These are phyloP conservation scores for Boletus vinaceobasis DNA, from an alignment of 768 basidiomycete species.

Conservation along the genomic window DNA sequence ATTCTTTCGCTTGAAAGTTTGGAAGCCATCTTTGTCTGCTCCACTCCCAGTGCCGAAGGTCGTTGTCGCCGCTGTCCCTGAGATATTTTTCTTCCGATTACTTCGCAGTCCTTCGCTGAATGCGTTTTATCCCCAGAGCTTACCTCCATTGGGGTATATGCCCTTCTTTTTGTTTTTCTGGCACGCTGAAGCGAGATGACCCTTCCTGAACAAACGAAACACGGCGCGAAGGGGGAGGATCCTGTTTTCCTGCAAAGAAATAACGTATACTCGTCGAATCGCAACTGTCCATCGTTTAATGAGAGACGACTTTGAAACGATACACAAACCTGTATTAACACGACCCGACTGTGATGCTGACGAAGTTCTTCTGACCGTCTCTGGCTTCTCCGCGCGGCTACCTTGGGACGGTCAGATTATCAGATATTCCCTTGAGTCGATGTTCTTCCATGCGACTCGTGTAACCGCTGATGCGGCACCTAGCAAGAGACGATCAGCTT, in stretches of 20 bases:
- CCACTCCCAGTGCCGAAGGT: conserved; percentile 37
- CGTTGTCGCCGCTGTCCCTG: conserved; percentile 23
- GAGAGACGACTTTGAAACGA: background rate
- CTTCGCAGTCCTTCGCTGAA: no score
- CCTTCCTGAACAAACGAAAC: conserved; percentile 88
- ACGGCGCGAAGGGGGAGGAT: conserved; percentile 79
- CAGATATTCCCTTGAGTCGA: conserved; percentile 57
- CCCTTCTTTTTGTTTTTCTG: conserved; percentile 75
- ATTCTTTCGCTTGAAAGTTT: conserved; percentile 65
- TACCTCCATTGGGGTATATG: conserved; percentile 29
- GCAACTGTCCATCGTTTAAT: conserved; percentile 49
- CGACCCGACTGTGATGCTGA: conserved; percentile 44
- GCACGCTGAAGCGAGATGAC: conserved; percentile 83
- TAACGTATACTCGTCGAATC: conserved; percentile 71
- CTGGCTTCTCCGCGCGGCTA: conserved; percentile 15
- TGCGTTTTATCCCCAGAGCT: no score
- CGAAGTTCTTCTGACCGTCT: conserved; percentile 22
- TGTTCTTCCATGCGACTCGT: conserved; percentile 43
- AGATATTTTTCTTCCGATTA: no score
- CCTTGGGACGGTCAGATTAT: conserved; percentile 60
- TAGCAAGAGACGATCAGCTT: conserved; percentile 24
- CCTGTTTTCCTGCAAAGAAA: conserved; percentile 70
- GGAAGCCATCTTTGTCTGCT: conserved; percentile 95
- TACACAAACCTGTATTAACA: conserved; percentile 61
- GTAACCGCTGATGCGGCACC: conserved; percentile 18